Percentiles rank a stretch among this genome's conserved stretches.
Conservation (phyloP, 2,329 filamentous ascomycete genomes). For the Laburnicola sp. region DNA sequence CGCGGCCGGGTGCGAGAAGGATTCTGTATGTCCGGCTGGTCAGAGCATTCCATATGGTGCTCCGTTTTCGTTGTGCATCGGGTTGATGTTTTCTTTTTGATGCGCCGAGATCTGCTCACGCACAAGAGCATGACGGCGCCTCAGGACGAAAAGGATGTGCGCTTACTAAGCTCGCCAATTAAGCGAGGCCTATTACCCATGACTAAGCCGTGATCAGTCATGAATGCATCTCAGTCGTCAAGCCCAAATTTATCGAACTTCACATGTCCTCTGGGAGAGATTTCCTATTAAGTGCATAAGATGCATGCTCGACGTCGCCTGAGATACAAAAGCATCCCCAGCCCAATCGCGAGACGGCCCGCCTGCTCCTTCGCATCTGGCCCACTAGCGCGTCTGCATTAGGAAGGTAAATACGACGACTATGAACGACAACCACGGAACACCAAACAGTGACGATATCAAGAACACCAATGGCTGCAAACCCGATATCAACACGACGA, state of each 20-base stretch:
- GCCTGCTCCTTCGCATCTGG: not conserved
- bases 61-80: too few relatives aligned
- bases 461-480: not conserved
- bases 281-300: not conserved
- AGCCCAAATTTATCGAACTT: too few relatives aligned
- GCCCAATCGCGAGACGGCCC: conserved; percentile 9
- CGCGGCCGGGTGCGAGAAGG: too few relatives aligned
- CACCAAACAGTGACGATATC: not conserved
- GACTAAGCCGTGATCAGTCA: not conserved
- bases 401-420: conserved; percentile 11
- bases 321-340: not conserved
- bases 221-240: too few relatives aligned
- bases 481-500: conserved; percentile 3
- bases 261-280: not conserved
- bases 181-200: too few relatives aligned
- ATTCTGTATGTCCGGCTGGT: too few relatives aligned
- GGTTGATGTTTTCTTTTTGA: too few relatives aligned
- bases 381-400: conserved; percentile 4
- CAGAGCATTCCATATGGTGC: too few relatives aligned
- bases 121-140: too few relatives aligned
- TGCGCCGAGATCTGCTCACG: too few relatives aligned
- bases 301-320: not conserved
- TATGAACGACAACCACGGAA: not conserved
- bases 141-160: too few relatives aligned
- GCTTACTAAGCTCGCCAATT: too few relatives aligned